These are phyloP conservation scores for Candida xyloterini DNA, from an alignment of 805 yeast genomes.

Conservation along the genomic window DNA sequence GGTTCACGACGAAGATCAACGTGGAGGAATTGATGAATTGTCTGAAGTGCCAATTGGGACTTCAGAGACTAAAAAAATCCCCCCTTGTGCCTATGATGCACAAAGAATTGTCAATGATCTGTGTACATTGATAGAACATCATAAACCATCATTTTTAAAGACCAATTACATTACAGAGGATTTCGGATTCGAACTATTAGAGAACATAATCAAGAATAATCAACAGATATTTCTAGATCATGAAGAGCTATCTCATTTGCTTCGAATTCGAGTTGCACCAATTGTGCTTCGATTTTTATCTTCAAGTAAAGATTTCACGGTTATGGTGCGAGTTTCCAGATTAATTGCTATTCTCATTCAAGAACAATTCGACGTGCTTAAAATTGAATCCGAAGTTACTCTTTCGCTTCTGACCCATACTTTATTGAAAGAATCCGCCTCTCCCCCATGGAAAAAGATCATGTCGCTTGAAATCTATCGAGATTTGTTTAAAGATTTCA, in stretches of 20 bases:
- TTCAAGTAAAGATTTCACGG: constrained; percentile 56
- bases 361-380: constrained; percentile 59
- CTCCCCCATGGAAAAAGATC: constrained; percentile 70
- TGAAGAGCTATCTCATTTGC: constrained; percentile 60
- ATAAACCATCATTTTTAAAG: constrained; percentile 52
- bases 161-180: constrained; percentile 53
- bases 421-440: constrained; percentile 52
- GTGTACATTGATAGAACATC: constrained; percentile 62
- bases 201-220: constrained; percentile 70
- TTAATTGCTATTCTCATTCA: constrained; percentile 60
- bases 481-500: constrained; percentile 55
- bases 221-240: constrained; percentile 51
- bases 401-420: constrained; percentile 71
- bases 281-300: constrained; percentile 66
- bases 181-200: constrained; percentile 79
- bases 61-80: constrained; percentile 40
- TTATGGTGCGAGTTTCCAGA: constrained; percentile 72
- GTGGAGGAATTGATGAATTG: constrained; percentile 18
- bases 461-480: constrained; percentile 72
- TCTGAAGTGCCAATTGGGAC: constrained; percentile 46
- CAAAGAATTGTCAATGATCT: constrained; percentile 68
- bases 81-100: constrained; percentile 63
- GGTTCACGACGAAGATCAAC: constrained; percentile 41
- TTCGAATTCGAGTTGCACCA: constrained; percentile 73
- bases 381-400: constrained; percentile 78